A percentile compares a stretch with the other conserved stretches of the same genome.
Evolutionary conservation across 495 filamentous ascomycete species (phyloP).

Genomic region (Penicillium longicatenatum): DNA sequence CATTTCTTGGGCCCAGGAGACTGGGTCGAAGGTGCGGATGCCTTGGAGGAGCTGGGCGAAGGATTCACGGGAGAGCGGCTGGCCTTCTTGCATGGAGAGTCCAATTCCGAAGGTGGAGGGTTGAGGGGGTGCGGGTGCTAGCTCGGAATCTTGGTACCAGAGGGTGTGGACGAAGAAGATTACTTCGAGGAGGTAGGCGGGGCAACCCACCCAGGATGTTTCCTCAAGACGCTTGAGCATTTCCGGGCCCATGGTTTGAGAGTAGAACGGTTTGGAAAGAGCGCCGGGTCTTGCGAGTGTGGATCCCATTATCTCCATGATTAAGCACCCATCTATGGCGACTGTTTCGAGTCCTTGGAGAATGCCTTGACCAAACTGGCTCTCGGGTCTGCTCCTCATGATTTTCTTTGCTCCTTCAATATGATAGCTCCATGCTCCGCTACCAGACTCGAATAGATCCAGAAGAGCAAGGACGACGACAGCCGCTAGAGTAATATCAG

Average conservation of each 20-base stretch:
- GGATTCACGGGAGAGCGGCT: constrained; percentile 34
- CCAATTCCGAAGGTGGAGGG: constrained; percentile 35
- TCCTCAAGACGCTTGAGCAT: constrained; percentile 49
- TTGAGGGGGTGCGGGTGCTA: constrained; percentile 24
- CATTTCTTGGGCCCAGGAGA: constrained; percentile 46
- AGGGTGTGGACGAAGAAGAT: constrained; percentile 50
- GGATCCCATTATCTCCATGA: constrained; percentile 53
- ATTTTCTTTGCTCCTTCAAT: constrained; percentile 51
- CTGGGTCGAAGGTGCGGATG: constrained; percentile 47
- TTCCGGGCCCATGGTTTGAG: constrained; percentile 40
- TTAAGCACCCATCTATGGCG: constrained; percentile 45
- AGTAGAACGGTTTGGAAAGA: constrained; percentile 48
- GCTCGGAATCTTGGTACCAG: constrained; percentile 38
- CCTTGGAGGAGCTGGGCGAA: constrained; percentile 41
- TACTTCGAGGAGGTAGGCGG: constrained; percentile 49
- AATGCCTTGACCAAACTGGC: constrained; percentile 25
- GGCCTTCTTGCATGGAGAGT: constrained; percentile 26
- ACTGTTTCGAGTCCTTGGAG: constrained; percentile 45
- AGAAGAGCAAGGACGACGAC: constrained; percentile 47
- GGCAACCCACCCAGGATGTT: constrained; percentile 51
- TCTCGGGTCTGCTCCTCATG: constrained; percentile 33
- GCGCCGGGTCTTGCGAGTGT: constrained; percentile 48
- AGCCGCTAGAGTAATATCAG: constrained; percentile 43
- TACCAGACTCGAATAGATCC: constrained; percentile 49
- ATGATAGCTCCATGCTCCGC: constrained; percentile 49